These are phyloP conservation scores for Pyrenophora graminea DNA, from an alignment of 2,329 filamentous ascomycete genomes.

Conservation along the genomic window DNA sequence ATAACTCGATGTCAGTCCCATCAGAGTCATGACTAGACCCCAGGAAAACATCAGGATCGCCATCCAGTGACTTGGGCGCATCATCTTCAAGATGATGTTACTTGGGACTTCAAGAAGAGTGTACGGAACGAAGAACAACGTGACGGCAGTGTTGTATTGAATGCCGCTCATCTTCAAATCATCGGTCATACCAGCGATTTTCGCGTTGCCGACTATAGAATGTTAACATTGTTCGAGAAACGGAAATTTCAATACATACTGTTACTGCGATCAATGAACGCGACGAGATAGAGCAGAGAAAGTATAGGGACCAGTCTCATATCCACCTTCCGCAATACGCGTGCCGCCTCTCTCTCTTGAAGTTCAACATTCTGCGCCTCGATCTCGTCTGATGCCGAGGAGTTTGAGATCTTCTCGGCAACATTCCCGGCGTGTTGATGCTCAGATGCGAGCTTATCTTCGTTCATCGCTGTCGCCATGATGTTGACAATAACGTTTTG, in stretches of 20 bases:
- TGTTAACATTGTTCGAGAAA: slow-evolving; percentile 7
- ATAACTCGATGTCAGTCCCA: slow-evolving; percentile 55
- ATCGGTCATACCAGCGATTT: slow-evolving; percentile 46
- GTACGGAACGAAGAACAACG: slow-evolving; percentile 49
- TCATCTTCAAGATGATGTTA: slow-evolving; percentile 50
- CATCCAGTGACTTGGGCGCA: slow-evolving; percentile 49
- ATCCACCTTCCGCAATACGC: slow-evolving; percentile 44
- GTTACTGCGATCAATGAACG: slow-evolving; percentile 42
- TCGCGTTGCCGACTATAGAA: slow-evolving; percentile 46
- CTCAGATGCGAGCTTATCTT: slow-evolving; percentile 8
- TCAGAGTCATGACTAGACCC: slow-evolving; percentile 48
- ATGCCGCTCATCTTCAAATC: slow-evolving; percentile 46
- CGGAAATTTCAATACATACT: slow-evolving; percentile 14
- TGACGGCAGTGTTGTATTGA: slow-evolving; percentile 48
- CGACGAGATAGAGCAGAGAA: slow-evolving; percentile 41
- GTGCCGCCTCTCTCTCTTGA: slow-evolving; percentile 32
- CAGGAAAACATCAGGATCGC: slow-evolving; percentile 47
- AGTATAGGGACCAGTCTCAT: slow-evolving; percentile 37
- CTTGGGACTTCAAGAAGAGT: slow-evolving; percentile 44
- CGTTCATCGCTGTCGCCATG: slow-evolving; percentile 25
- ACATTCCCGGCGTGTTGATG: slow-evolving; percentile 31
- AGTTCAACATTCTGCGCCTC: slow-evolving; percentile 32
- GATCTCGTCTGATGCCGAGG: slow-evolving; percentile 25
- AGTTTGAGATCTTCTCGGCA: slow-evolving; percentile 30
- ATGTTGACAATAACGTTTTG: slow-evolving; percentile 1